A percentile compares a stretch with the other conserved stretches of the same genome.
Conservation (phyloP, 306 rosid genomes). For the Canavalia ensiformis region DNA sequence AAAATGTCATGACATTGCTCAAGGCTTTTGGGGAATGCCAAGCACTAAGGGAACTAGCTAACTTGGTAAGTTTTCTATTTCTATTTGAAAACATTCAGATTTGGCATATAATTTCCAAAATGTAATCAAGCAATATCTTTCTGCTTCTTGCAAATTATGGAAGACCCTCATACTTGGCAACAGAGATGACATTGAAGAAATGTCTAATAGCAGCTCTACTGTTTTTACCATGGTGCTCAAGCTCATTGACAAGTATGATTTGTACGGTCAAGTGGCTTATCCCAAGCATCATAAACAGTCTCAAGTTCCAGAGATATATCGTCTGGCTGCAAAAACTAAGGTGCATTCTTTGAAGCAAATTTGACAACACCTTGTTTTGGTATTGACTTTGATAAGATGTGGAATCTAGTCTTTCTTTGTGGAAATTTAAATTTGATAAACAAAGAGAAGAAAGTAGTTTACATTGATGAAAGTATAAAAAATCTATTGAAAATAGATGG, state of each 20-base stretch:
- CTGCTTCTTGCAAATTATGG: conserved; percentile 41
- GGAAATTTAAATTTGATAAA: neutral
- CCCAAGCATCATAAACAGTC: conserved; percentile 93
- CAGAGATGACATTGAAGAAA: conserved; percentile 83
- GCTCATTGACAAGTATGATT: conserved; percentile 81
- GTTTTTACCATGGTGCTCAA: conserved; percentile 77
- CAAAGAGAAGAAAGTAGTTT: neutral
- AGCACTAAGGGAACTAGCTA: conserved; percentile 77
- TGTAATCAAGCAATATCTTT: conserved; percentile 18
- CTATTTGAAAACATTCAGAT: neutral
- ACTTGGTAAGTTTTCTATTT: conserved; percentile 62
- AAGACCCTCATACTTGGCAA: conserved; percentile 88
- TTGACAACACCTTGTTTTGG: neutral
- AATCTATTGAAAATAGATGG: neutral
- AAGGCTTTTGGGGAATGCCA: conserved; percentile 87
- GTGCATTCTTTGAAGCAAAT: conserved; percentile 47
- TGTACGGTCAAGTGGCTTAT: conserved; percentile 87
- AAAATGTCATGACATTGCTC: conserved; percentile 82
- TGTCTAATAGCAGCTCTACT: conserved; percentile 71
- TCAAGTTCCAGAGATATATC: conserved; percentile 81
- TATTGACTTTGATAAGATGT: conserved; percentile 10
- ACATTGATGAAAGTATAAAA: conserved; percentile 16
- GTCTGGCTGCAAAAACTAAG: conserved; percentile 89
- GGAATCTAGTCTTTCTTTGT: neutral
- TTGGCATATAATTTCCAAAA: neutral